A percentile compares a stretch with the other conserved stretches of the same genome.
Evolutionary conservation across 345 rosid genomes (phyloP).

Genomic region (Boechera stricta): DNA sequence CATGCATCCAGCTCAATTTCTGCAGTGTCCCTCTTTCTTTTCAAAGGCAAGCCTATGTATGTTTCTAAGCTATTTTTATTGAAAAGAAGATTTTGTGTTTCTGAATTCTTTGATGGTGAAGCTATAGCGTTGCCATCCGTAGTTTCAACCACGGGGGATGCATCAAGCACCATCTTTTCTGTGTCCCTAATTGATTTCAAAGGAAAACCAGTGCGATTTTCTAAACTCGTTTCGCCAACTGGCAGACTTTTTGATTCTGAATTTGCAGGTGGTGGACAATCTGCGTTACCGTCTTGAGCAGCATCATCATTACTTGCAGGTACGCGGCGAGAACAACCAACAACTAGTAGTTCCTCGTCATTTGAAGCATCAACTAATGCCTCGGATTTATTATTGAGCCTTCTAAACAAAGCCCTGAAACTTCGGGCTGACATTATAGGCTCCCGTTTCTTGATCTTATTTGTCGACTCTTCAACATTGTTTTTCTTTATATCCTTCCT

Average conservation of each 20-base stretch:
- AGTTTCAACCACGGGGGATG: constrained; percentile 21
- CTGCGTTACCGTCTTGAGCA: constrained; percentile 34
- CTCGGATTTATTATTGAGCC: constrained; percentile 38
- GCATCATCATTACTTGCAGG: constrained; percentile 41
- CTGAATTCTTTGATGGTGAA: constrained; percentile 38
- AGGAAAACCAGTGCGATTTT: constrained; percentile 21
- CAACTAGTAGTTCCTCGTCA: constrained; percentile 41
- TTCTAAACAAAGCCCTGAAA: constrained; percentile 52
- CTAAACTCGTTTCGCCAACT: constrained; percentile 22
- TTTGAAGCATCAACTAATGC: constrained; percentile 36
- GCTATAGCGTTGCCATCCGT: constrained; percentile 3
- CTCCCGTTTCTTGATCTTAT: constrained; percentile 48
- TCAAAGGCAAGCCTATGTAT: constrained; percentile 36
- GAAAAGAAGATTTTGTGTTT: constrained; percentile 34
- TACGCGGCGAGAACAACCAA: constrained; percentile 37
- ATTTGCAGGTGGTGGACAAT: constrained; percentile 16
- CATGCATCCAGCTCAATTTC: constrained; percentile 48
- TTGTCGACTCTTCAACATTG: constrained; percentile 44
- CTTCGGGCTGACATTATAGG: constrained; percentile 50
- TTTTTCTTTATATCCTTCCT: constrained; percentile 49
- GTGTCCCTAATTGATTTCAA: not conserved
- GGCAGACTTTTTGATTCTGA: constrained; percentile 20
- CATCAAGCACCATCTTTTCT: constrained; percentile 29
- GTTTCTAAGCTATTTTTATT: constrained; percentile 46
- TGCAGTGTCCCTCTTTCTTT: constrained; percentile 53